Base-by-base conservation (phyloP, 257 asterid genomes). In the Parsonsia alboflavescens region DNA sequence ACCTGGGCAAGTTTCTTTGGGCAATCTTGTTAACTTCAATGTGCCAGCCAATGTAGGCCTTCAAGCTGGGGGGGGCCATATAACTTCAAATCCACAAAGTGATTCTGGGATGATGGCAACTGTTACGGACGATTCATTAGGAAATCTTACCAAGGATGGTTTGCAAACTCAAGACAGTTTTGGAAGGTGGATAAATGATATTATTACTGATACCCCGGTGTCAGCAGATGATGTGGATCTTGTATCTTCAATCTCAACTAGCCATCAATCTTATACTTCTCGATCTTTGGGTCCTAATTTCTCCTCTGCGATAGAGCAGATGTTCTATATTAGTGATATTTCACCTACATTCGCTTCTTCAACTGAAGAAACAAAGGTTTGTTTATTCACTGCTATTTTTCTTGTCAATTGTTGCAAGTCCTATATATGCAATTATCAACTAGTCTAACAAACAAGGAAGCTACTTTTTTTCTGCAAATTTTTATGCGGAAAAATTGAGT, bases 291-390 rank as follows among this genome's bases (percentile, higher is more conserved):
- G 83, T 70, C 75, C 72, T 76, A 81, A 75, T 66, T 79, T 52
- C 13, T 84, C 77, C 28, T 68, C 89, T 78, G 76, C 75, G 3
- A 50, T 48, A 56, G 89, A 88, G 75, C 87, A 79, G 76, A 86
- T 84, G 74, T 89, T 92, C 79, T 80, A 76, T 72, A 88, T 95
- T 79, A 81, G 85, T 36, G 97, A 95, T 70, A 75, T 95, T 83
- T 90, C 98, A 65, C 98, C 94, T 79, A 63, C 91, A 73, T 92
- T 87, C 87, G 97, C 93, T 70, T 80, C 85, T 81, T 84, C 99
- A 56, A 86, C 81, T 69, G 98, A 87, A 90, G 93, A 86, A 82
- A 89, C 97, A 61, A 95, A 95, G 98, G 99, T 94, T 54, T 79
- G 39, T 62, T 50, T 24, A 19, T 6, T 26, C 24, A 7, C 19